These are phyloP conservation scores for Articulospora tetracladia DNA, from an alignment of 495 filamentous ascomycete species.

Conservation along the genomic window DNA sequence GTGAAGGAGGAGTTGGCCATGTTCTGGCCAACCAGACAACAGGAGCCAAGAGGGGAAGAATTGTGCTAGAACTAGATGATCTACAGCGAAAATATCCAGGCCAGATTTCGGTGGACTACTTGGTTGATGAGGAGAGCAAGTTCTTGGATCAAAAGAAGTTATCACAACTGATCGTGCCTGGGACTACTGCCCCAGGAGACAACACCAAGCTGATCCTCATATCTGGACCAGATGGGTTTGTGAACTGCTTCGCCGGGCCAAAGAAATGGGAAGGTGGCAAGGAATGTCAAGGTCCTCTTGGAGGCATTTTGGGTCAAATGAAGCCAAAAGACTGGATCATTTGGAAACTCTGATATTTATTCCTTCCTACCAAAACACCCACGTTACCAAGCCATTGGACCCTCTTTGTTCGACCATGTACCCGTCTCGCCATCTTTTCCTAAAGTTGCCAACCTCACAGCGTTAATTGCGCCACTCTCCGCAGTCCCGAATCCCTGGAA, in stretches of 20 bases:
- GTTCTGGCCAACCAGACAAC: slow-evolving; percentile 24
- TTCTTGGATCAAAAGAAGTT: slow-evolving; percentile 56
- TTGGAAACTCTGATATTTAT: slow-evolving; percentile 41
- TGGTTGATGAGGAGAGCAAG: slow-evolving; percentile 70
- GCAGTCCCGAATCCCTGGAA: slow-evolving; percentile 35
- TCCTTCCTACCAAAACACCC: not conserved
- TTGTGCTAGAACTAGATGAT: slow-evolving; percentile 59
- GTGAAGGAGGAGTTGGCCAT: slow-evolving; percentile 36
- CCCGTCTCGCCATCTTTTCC: slow-evolving; percentile 13
- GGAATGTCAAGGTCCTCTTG: slow-evolving; percentile 63
- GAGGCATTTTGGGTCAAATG: slow-evolving; percentile 36
- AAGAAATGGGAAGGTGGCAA: slow-evolving; percentile 68
- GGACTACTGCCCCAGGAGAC: not conserved
- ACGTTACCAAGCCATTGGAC: slow-evolving; percentile 5
- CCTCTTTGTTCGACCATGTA: slow-evolving; percentile 11
- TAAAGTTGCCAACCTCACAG: slow-evolving; percentile 10
- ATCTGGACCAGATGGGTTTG: slow-evolving; percentile 88
- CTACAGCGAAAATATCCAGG: slow-evolving; percentile 51
- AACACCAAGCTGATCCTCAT: slow-evolving; percentile 62
- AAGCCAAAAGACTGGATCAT: slow-evolving; percentile 39
- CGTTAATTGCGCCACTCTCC: not conserved
- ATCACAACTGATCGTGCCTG: slow-evolving; percentile 27
- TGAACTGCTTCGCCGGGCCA: slow-evolving; percentile 70
- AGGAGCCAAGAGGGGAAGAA: slow-evolving; percentile 9
- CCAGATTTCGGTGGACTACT: slow-evolving; percentile 62